Conservation (phyloP, 2,329 filamentous ascomycete genomes). For the Penicillium fuscoglaucum region DNA sequence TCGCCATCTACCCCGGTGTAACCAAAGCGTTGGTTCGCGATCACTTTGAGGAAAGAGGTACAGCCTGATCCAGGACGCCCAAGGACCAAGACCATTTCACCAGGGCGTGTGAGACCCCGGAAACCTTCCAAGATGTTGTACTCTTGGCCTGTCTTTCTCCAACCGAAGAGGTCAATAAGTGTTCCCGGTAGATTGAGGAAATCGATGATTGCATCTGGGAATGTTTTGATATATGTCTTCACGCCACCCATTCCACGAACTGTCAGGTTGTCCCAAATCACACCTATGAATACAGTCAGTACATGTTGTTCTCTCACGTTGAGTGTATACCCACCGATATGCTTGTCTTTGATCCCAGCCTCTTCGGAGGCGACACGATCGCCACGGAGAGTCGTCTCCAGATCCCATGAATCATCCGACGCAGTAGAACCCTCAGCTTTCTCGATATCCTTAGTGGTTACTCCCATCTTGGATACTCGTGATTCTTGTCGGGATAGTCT, state of each 20-base stretch:
- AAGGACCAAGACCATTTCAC: slow-evolving; percentile 85
- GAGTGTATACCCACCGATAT: slow-evolving; percentile 55
- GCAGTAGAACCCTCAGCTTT: slow-evolving; percentile 51
- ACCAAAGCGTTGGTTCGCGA: slow-evolving; percentile 65
- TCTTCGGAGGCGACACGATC: slow-evolving; percentile 69
- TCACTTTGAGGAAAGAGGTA: slow-evolving; percentile 67
- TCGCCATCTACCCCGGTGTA: slow-evolving; percentile 67
- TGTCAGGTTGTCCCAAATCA: slow-evolving; percentile 74
- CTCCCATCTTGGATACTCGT: slow-evolving; percentile 28
- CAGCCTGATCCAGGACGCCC: slow-evolving; percentile 74
- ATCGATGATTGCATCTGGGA: slow-evolving; percentile 72
- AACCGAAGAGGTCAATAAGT: slow-evolving; percentile 61
- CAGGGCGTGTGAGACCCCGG: slow-evolving; percentile 65
- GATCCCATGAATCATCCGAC: slow-evolving; percentile 65
- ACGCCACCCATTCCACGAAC: slow-evolving; percentile 74
- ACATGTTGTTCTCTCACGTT: background rate
- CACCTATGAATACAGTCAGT: slow-evolving; percentile 46
- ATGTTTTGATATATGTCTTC: slow-evolving; percentile 71
- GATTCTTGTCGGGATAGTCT: slow-evolving; percentile 37
- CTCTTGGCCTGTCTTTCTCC: slow-evolving; percentile 68
- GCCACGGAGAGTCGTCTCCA: slow-evolving; percentile 72
- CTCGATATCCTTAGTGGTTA: slow-evolving; percentile 55
- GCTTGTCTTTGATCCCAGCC: slow-evolving; percentile 77
- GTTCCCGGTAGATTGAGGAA: slow-evolving; percentile 75
- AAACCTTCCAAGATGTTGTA: slow-evolving; percentile 71